Percentiles rank a stretch among this genome's conserved stretches.
phyloP scores from a whole-genome alignment of 768 basidiomycete genomes.

The Suillus subluteus region DNA sequence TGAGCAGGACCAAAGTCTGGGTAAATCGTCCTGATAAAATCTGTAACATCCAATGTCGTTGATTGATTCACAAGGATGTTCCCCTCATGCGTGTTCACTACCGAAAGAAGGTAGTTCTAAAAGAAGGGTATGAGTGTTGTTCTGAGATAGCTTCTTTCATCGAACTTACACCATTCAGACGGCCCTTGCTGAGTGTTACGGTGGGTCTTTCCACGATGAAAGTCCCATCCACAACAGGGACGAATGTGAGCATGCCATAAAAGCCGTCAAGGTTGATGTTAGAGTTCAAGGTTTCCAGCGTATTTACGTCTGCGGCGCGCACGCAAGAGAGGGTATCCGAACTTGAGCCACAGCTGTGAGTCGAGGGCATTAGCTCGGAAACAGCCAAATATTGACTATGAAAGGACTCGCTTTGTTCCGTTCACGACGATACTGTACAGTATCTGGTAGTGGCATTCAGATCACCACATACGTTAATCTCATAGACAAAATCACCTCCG shows the following conservation, averaged over 20 bases:
- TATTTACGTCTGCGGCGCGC: constrained; percentile 33
- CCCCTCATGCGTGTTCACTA: constrained; percentile 39
- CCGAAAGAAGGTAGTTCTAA: constrained; percentile 27
- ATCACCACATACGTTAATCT: background rate
- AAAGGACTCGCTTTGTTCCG: constrained; percentile 37
- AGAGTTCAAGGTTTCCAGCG: constrained; percentile 39
- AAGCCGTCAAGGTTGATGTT: constrained; percentile 36
- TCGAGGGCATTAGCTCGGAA: background rate
- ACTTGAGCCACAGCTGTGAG: constrained; percentile 38
- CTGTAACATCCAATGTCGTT: constrained; percentile 22
- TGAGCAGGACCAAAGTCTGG: constrained; percentile 38
- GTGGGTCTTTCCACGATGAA: constrained; percentile 50
- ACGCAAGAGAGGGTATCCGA: constrained; percentile 44
- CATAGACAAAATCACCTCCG: constrained; percentile 35
- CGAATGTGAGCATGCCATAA: constrained; percentile 42
- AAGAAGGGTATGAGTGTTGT: constrained; percentile 6
- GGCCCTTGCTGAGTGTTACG: constrained; percentile 37
- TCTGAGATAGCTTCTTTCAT: background rate
- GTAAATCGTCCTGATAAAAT: constrained; percentile 40
- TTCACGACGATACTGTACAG: constrained; percentile 38
- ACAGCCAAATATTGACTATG: background rate
- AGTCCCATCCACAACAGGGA: constrained; percentile 51
- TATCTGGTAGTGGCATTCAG: constrained; percentile 23
- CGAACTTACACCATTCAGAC: constrained; percentile 45
- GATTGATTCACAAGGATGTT: constrained; percentile 27